phyloP scores from a whole-genome alignment of 768 basidiomycete genomes.

The Royoungia palumana region DNA sequence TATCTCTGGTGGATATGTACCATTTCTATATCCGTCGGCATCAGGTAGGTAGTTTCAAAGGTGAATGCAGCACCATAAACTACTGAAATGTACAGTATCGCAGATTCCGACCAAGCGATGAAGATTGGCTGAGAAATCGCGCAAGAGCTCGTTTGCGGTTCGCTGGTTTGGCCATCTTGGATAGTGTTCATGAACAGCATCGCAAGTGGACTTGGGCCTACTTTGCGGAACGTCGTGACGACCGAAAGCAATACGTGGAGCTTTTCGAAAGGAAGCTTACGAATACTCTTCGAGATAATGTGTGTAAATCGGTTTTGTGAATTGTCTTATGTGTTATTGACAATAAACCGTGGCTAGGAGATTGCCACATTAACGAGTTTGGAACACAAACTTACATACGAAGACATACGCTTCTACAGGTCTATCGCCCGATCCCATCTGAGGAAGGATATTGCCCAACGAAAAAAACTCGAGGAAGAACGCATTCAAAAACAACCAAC shows the following conservation, averaged over 20 bases:
- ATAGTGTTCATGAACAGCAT: constrained; percentile 78
- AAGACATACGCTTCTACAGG: constrained; percentile 95
- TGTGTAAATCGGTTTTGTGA: constrained; percentile 32
- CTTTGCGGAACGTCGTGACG: constrained; percentile 84
- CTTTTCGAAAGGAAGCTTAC: constrained; percentile 77
- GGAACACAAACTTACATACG: constrained; percentile 84
- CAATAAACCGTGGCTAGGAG: constrained; percentile 40
- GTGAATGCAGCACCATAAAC: background rate
- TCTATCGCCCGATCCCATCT: constrained; percentile 88
- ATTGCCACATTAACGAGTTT: constrained; percentile 52
- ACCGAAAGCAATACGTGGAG: constrained; percentile 78
- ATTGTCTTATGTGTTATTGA: background rate
- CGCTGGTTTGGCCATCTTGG: constrained; percentile 74
- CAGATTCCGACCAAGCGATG: constrained; percentile 68
- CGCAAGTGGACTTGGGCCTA: constrained; percentile 90
- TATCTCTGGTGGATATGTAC: constrained; percentile 94
- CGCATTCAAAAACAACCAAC: constrained; percentile 54
- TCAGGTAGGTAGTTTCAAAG: constrained; percentile 57
- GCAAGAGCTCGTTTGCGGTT: constrained; percentile 72
- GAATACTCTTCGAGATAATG: constrained; percentile 50
- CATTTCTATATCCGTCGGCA: constrained; percentile 88
- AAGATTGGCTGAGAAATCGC: constrained; percentile 54
- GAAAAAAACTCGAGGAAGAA: constrained; percentile 64
- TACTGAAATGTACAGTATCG: constrained; percentile 53
- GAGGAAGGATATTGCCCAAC: constrained; percentile 75